Evolutionary conservation across 1,139 yeast species (phyloP).

Genomic region (Taphrina confusa): DNA sequence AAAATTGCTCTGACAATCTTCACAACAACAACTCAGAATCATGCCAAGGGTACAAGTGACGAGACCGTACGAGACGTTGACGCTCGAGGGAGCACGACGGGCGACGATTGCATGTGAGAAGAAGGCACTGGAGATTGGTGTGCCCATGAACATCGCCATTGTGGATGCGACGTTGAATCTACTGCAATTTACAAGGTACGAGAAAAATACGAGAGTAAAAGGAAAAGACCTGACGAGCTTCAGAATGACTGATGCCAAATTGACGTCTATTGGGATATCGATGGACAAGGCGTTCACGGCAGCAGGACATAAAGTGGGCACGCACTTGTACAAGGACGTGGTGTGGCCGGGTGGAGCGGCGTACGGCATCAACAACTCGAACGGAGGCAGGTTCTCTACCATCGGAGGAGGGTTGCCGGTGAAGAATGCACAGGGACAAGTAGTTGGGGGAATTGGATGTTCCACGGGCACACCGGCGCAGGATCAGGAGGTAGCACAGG

Average conservation of each 20-base stretch:
- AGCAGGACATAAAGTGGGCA: slow-evolving; percentile 20
- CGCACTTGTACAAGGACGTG: slow-evolving; percentile 25
- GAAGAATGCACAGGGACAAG: slow-evolving; percentile 17
- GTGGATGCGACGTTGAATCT: slow-evolving; percentile 24
- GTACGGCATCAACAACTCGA: slow-evolving; percentile 26
- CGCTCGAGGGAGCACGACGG: slow-evolving; percentile 26
- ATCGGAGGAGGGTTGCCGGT: slow-evolving; percentile 29
- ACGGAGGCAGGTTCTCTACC: slow-evolving; percentile 30
- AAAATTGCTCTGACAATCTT: too few relatives aligned
- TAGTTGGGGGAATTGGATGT: slow-evolving; percentile 29
- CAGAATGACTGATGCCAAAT: slow-evolving; percentile 30
- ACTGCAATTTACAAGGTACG: slow-evolving; percentile 17
- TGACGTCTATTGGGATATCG: slow-evolving; percentile 27
- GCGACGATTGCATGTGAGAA: slow-evolving; percentile 24
- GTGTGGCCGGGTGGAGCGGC: slow-evolving; percentile 34
- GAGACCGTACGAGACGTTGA: slow-evolving; percentile 3
- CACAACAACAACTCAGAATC: neutral
- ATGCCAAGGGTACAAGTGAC: slow-evolving; percentile 11
- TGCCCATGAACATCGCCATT: slow-evolving; percentile 33
- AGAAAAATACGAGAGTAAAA: neutral
- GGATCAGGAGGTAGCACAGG: slow-evolving; percentile 31
- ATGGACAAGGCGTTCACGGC: slow-evolving; percentile 35
- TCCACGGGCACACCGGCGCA: slow-evolving; percentile 31
- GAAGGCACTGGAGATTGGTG: slow-evolving; percentile 26
- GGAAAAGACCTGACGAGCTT: neutral